A percentile compares a stretch with the other conserved stretches of the same genome.
These are phyloP conservation scores for Colletotrichum sidae DNA, from an alignment of 2,329 filamentous ascomycete species.

Conservation along the genomic window DNA sequence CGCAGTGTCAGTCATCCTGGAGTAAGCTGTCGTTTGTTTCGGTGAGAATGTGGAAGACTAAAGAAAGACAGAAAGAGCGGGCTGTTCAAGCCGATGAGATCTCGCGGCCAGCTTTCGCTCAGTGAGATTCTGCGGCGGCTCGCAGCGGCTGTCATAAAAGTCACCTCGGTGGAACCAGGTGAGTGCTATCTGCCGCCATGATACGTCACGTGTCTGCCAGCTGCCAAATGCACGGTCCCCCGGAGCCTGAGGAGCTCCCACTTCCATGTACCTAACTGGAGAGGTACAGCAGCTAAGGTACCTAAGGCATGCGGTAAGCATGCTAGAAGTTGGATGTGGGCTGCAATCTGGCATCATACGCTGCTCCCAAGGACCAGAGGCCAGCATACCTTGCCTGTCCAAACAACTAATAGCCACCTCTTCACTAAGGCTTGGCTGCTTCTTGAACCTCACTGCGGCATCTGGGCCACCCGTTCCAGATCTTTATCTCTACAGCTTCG, in stretches of 20 bases:
- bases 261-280: not conserved
- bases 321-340: constrained; percentile 37
- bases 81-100: too few relatives aligned
- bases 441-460: constrained; percentile 25
- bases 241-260: constrained; percentile 11
- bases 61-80: too few relatives aligned
- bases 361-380: constrained; percentile 28
- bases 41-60: not conserved
- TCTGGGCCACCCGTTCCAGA: constrained; percentile 22
- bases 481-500: constrained; percentile 7
- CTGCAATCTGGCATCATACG: constrained; percentile 41
- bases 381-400: constrained; percentile 14
- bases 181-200: constrained; percentile 1
- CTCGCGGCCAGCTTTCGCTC: not conserved
- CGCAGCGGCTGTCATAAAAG: constrained; percentile 25
- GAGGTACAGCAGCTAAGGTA: too few relatives aligned
- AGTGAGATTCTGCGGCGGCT: constrained; percentile 30
- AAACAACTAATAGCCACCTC: constrained; percentile 33
- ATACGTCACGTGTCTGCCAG: constrained; percentile 4
- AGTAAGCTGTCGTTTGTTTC: not conserved
- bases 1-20: constrained; percentile 80
- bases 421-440: constrained; percentile 28
- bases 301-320: not conserved
- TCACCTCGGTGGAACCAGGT: constrained; percentile 21
- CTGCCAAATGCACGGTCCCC: constrained; percentile 29